phyloP scores from a whole-genome alignment of 345 rosid species.

The Acer campestre region DNA sequence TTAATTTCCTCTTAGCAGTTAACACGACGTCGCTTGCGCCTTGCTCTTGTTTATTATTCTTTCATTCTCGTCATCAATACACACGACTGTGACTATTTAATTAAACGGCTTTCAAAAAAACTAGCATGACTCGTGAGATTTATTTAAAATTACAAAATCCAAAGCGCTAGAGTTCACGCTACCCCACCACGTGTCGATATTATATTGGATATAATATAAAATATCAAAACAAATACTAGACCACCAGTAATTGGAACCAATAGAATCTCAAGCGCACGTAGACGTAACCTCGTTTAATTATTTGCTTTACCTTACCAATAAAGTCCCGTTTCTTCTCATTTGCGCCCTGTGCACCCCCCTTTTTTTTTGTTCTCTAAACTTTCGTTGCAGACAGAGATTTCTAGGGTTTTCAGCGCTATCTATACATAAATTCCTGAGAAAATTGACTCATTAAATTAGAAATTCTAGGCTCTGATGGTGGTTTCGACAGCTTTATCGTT shows the following conservation, averaged over 20 bases:
- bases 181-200: neutral
- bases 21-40: neutral
- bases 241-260: neutral
- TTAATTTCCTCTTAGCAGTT: neutral
- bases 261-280: conserved; percentile 23
- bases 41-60: neutral
- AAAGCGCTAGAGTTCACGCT: neutral
- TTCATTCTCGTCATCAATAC: neutral
- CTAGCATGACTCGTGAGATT: conserved; percentile 25
- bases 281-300: neutral
- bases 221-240: neutral
- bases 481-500: conserved; percentile 13
- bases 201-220: too few relatives aligned
- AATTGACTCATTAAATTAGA: neutral
- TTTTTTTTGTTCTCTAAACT: conserved; percentile 13
- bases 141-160: conserved; percentile 1
- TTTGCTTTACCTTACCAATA: conserved; percentile 15
- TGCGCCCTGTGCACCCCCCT: neutral
- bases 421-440: neutral
- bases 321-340: conserved; percentile 23
- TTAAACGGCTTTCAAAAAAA: conserved; percentile 6
- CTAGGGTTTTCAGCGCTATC: conserved; percentile 40
- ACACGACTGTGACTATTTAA: neutral
- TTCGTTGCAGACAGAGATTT: conserved; percentile 27
- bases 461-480: conserved; percentile 30